Base-by-base conservation (phyloP, 371 early-diverging fungal genomes). In the Amoeboaphelidium protococcarum region DNA sequence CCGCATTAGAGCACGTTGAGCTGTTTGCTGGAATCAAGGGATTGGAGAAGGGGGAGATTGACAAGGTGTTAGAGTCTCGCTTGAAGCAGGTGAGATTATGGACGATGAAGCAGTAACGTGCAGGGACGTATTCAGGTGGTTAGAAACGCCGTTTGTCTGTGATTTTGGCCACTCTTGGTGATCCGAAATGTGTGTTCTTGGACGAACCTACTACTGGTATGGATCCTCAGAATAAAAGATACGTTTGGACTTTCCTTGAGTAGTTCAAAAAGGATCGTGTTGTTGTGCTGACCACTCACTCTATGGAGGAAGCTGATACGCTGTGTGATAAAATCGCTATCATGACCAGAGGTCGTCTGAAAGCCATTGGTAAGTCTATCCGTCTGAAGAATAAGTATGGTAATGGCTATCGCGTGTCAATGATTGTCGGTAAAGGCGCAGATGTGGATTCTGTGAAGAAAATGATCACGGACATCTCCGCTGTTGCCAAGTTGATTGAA, bases 131-230 rank as follows among this genome's bases (percentile, higher is more conserved):
- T 40, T 64, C 64, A 48, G 74, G 76, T 45, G 72, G 73, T 51
- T 71, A 72, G 59, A 63, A 72, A 56, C 62, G 81, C 52, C 67
- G 72, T 41, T 50, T 76, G 13, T 66, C 67, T 26, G 61, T 76
- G 22, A 72, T 71, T 20, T 66, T 74, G 22, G 67, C 73, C 12
- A 50, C 68, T 21, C 54, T 78, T 2, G 72, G 71, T 13, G 55
- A 58, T 45, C 73, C 78, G 3, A 57, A 52, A 12, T 59, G 72
- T 43, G 47, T 74, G 1, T 64, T 77, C 50, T 47, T 77, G 44
- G 78, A 77, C 51, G 78, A 72, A 46, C 76, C 76, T 13, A 73
- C 76, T 2, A 50, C 57, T 41, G 61, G 61, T 44, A 26, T 47
- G 16, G 3, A 37, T 25, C 26, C 48, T 4, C 6, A 26, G 4